phyloP scores from a whole-genome alignment of 2,329 filamentous ascomycete genomes.

The Stemphylium beticola region DNA sequence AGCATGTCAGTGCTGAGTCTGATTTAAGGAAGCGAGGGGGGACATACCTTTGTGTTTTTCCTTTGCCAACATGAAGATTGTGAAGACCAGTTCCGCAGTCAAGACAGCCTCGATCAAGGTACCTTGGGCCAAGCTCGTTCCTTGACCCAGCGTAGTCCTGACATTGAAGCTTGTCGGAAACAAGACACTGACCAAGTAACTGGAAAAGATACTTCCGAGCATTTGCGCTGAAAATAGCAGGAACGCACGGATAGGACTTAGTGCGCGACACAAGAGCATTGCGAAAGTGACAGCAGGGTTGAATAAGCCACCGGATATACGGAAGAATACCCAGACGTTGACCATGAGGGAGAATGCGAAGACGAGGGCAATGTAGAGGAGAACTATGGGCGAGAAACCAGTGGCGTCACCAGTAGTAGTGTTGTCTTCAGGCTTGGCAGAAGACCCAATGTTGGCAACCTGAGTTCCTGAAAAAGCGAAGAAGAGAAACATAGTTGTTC shows the following conservation, averaged over 20 bases:
- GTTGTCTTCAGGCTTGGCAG: conserved; percentile 38
- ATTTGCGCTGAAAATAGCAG: conserved; percentile 55
- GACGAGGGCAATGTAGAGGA: conserved; percentile 47
- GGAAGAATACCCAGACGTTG: conserved; percentile 51
- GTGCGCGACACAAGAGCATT: conserved; percentile 48
- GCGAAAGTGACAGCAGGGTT: conserved; percentile 45
- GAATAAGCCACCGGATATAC: conserved; percentile 43
- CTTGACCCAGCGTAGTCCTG: conserved; percentile 51
- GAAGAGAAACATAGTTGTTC: conserved; percentile 55
- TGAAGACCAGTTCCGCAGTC: conserved; percentile 47
- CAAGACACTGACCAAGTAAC: conserved; percentile 53
- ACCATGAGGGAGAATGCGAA: conserved; percentile 49
- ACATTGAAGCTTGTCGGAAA: conserved; percentile 57
- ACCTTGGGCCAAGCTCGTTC: conserved; percentile 52
- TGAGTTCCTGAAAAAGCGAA: conserved; percentile 54
- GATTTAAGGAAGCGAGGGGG: background rate
- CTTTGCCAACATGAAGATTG: conserved; percentile 66
- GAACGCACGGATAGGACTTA: conserved; percentile 51
- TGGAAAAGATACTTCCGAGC: conserved; percentile 52
- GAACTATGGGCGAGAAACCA: conserved; percentile 53
- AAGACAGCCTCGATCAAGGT: conserved; percentile 53
- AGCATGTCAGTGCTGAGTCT: background rate
- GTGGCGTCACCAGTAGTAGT: conserved; percentile 55
- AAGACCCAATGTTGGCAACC: conserved; percentile 57
- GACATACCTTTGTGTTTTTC: conserved; percentile 68